A percentile compares a stretch with the other conserved stretches of the same genome.
Evolutionary conservation across 169 alveolate genomes (phyloP).

Genomic region (Blepharisma undulans): DNA sequence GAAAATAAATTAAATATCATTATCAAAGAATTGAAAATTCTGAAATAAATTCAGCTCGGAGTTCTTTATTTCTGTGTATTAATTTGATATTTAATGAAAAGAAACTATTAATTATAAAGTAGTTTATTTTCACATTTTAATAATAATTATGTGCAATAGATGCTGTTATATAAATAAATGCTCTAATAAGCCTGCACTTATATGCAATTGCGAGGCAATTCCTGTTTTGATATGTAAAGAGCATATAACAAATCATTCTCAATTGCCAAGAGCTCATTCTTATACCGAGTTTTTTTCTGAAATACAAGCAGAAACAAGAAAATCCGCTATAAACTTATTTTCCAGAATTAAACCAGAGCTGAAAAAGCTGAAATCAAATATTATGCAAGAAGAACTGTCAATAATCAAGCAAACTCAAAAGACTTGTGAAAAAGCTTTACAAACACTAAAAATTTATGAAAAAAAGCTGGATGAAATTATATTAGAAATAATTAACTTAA

Average conservation of each 20-base stretch:
- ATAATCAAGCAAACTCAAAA: no score
- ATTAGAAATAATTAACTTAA: neutral
- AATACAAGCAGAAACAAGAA: neutral
- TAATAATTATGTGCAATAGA: neutral
- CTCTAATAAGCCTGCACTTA: neutral
- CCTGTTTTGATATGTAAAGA: neutral
- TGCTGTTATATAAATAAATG: neutral
- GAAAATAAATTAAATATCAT: no score
- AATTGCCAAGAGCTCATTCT: neutral
- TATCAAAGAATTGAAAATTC: no score
- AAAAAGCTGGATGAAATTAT: no score
- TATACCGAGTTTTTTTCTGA: neutral
- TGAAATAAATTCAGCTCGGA: no score
- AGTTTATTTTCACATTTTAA: conserved; percentile 35
- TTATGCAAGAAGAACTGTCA: neutral
- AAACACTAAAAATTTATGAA: neutral
- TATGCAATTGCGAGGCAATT: neutral
- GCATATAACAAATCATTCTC: neutral
- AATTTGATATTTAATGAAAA: neutral
- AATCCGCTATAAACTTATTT: neutral
- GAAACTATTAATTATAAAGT: neutral
- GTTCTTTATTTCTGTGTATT: neutral
- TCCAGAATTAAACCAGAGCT: neutral
- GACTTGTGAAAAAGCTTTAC: neutral
- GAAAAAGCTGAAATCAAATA: neutral